Percentiles rank a stretch among this genome's conserved stretches.
Conservation (phyloP, 768 basidiomycete genomes). For the Psilocybe cubensis region DNA sequence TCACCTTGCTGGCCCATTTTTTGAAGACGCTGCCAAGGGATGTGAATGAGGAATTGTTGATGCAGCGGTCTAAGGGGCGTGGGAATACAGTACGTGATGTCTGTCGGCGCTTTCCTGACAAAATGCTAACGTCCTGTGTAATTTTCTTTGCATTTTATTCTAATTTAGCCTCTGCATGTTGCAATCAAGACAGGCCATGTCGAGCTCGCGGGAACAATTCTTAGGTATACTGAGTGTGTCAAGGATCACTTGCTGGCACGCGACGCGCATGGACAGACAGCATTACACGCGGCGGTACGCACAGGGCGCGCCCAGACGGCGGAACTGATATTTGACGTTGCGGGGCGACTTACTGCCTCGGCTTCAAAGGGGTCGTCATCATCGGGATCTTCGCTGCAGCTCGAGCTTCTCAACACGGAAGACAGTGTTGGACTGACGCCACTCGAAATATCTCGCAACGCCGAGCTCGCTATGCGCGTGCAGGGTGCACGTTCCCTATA, state of each 20-base stretch:
- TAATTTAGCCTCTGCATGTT: conserved; percentile 59
- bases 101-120: too few species aligned
- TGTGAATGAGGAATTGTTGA: conserved; percentile 43
- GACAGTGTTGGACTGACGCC: conserved; percentile 52
- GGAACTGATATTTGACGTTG: conserved; percentile 32
- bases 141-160: too few species aligned
- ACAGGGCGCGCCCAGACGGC: conserved; percentile 33
- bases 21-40: conserved; percentile 56
- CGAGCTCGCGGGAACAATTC: conserved; percentile 35
- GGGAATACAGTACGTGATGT: conserved; percentile 31
- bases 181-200: conserved; percentile 43
- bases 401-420: conserved; percentile 46
- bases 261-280: conserved; percentile 53
- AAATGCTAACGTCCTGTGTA: neutral
- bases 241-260: conserved; percentile 36
- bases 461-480: conserved; percentile 29
- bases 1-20: conserved; percentile 42
- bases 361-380: neutral
- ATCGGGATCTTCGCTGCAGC: conserved; percentile 32
- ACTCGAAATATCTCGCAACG: conserved; percentile 37
- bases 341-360: neutral
- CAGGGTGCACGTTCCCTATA: neutral
- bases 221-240: conserved; percentile 34
- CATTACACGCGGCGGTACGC: conserved; percentile 52
- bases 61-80: conserved; percentile 46